These are phyloP conservation scores for Heritiera fomes DNA, from an alignment of 345 rosid species.

Conservation along the genomic window DNA sequence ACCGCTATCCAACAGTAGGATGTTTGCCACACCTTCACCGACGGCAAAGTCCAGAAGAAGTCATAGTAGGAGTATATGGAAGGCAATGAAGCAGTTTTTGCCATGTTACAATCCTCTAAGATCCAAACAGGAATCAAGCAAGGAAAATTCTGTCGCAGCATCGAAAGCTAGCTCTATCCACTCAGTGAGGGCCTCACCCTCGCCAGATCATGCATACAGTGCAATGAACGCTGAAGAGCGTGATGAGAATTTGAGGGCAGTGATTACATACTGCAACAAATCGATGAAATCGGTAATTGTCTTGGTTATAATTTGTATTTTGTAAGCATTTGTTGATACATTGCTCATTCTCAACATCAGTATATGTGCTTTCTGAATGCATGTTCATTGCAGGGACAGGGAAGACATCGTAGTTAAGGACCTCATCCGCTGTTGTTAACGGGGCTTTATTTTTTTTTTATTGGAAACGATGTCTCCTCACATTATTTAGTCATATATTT, in stretches of 20 bases:
- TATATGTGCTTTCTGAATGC: neutral
- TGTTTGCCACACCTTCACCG: neutral
- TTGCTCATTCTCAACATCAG: neutral
- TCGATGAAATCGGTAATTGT: neutral
- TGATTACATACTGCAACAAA: constrained; percentile 14
- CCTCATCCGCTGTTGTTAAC: neutral
- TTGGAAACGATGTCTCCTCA: too few relatives aligned
- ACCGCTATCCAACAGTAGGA: neutral
- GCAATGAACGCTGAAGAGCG: constrained; percentile 24
- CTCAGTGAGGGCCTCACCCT: neutral
- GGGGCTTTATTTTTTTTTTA: too few relatives aligned
- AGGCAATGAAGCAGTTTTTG: neutral
- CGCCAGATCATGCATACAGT: constrained; percentile 14
- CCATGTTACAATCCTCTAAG: neutral
- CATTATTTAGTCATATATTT: too few relatives aligned
- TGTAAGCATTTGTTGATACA: neutral
- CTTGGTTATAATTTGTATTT: neutral
- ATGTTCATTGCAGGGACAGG: neutral
- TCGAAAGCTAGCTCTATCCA: neutral
- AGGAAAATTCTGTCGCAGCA: neutral
- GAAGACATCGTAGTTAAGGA: neutral
- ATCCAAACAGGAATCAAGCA: neutral
- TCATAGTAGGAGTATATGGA: constrained; percentile 6
- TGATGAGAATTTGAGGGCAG: constrained; percentile 13
- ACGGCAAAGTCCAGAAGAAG: neutral